phyloP scores from a whole-genome alignment of 805 yeast genomes.

The Saturnispora zaruensis region DNA sequence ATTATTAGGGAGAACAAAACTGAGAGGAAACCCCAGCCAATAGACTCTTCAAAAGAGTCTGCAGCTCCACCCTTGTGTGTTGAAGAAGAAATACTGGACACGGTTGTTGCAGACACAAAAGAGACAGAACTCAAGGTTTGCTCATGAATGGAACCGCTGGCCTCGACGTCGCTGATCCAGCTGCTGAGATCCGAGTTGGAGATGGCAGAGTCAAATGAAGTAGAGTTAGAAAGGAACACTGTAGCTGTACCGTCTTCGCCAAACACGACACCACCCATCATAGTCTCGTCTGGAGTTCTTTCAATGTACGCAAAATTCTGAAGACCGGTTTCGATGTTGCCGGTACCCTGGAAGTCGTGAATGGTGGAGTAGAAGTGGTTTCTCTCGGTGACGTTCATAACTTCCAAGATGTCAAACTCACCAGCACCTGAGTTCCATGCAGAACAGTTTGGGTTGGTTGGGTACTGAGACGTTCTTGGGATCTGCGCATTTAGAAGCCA shows the following conservation, averaged over 20 bases:
- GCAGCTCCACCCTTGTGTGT: constrained; percentile 1
- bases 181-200: constrained; percentile 34
- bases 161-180: constrained; percentile 34
- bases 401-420: constrained; percentile 71
- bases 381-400: constrained; percentile 53
- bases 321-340: constrained; percentile 51
- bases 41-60: neutral
- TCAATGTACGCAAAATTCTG: constrained; percentile 46
- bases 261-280: constrained; percentile 68
- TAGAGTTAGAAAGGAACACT: constrained; percentile 50
- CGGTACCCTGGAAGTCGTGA: constrained; percentile 72
- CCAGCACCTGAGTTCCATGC: constrained; percentile 78
- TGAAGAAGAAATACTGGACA: neutral
- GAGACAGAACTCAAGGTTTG: constrained; percentile 17
- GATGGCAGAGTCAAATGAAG: constrained; percentile 41
- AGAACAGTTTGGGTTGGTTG: constrained; percentile 52
- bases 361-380: constrained; percentile 53
- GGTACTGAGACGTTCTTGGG: constrained; percentile 68
- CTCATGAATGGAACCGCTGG: constrained; percentile 15
- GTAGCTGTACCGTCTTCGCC: constrained; percentile 51
- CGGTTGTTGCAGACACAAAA: constrained; percentile 5
- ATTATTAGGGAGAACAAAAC: neutral
- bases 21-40: neutral
- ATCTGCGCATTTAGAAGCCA: constrained; percentile 64
- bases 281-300: constrained; percentile 42